Conservation (phyloP, 2,329 filamentous ascomycete species). For the Aspergillus cejpii region DNA sequence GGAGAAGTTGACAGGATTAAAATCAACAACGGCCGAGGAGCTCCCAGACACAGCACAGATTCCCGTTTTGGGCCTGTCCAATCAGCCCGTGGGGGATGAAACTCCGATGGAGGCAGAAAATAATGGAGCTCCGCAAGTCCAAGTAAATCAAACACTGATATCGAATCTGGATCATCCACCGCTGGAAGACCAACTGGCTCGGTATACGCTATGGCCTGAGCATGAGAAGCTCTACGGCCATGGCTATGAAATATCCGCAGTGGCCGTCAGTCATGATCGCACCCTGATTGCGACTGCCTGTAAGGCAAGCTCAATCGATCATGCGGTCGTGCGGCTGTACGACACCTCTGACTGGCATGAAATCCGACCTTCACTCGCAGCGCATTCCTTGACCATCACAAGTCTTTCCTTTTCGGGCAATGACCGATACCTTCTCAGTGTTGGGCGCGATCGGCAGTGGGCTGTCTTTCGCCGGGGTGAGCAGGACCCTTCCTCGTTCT, state of each 20-base stretch:
- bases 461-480: constrained; percentile 61
- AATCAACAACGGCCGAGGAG: constrained; percentile 30
- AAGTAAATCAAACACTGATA: constrained; percentile 18
- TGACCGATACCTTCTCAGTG: constrained; percentile 70
- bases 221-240: constrained; percentile 95
- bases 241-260: constrained; percentile 89
- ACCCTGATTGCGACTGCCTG: constrained; percentile 81
- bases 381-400: constrained; percentile 80
- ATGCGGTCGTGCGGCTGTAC: constrained; percentile 88
- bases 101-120: constrained; percentile 33
- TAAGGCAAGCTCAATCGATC: constrained; percentile 83
- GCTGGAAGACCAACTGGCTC: constrained; percentile 79
- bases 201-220: constrained; percentile 92
- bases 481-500: constrained; percentile 45
- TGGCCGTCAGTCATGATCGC: constrained; percentile 70
- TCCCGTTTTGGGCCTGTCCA: constrained; percentile 88
- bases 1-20: constrained; percentile 58
- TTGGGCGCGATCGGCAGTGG: constrained; percentile 89
- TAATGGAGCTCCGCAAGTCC: constrained; percentile 14
- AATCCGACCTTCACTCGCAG: constrained; percentile 71
- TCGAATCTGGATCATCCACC: constrained; percentile 67
- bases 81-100: constrained; percentile 68
- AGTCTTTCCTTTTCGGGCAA: constrained; percentile 71
- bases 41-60: constrained; percentile 89
- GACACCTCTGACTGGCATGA: constrained; percentile 85